Evolutionary conservation across 257 asterid species (phyloP).

Genomic region (Ballota nigra): DNA sequence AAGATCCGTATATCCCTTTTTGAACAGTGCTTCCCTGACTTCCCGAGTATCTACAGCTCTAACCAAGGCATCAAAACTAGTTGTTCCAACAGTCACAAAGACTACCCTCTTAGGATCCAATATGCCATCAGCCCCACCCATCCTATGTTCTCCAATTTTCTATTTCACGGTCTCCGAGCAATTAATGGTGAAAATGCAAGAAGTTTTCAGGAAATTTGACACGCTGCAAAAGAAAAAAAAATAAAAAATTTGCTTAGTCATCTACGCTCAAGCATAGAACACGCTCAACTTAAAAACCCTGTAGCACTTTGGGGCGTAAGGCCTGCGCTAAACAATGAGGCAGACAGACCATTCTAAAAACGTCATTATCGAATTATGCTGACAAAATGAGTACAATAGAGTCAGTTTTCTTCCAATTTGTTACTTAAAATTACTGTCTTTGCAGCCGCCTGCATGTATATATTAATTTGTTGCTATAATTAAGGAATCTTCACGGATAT

Average conservation of each 20-base stretch:
- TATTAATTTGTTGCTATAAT: neutral
- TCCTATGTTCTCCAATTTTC: slow-evolving; percentile 18
- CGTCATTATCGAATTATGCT: neutral
- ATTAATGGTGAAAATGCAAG: neutral
- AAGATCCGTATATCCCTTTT: slow-evolving; percentile 72
- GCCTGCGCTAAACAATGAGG: too few relatives aligned
- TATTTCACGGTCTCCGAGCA: neutral
- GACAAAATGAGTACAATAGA: neutral
- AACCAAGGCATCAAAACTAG: slow-evolving; percentile 86
- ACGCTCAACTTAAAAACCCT: neutral
- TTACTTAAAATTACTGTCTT: neutral
- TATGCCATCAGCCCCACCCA: slow-evolving; percentile 45
- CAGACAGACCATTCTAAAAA: too few relatives aligned
- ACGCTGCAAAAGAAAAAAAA: slow-evolving; percentile 13
- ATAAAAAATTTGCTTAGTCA: neutral
- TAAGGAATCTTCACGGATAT: neutral
- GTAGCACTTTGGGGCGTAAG: too few relatives aligned
- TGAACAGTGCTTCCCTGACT: slow-evolving; percentile 59
- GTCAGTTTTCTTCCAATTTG: neutral
- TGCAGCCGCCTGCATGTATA: neutral
- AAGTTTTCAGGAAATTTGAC: slow-evolving; percentile 6
- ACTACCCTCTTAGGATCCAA: slow-evolving; percentile 47
- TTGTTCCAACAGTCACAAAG: slow-evolving; percentile 92
- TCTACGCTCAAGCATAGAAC: neutral
- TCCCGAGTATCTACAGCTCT: slow-evolving; percentile 65